Evolutionary conservation across 192 early-diverging fungal genomes (phyloP).

Genomic region (Backusella morwellensis): DNA sequence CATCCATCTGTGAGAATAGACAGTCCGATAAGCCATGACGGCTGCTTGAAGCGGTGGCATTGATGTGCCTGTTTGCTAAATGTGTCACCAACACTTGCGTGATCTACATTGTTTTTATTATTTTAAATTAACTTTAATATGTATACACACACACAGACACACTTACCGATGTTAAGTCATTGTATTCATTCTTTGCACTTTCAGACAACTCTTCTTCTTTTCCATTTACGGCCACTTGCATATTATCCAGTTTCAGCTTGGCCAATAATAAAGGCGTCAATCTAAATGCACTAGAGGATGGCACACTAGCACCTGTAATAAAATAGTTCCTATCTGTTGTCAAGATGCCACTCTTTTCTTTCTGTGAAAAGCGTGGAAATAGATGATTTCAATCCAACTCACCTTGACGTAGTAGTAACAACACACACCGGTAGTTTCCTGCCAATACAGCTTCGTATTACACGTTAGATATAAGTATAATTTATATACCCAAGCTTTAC

Average conservation of each 20-base stretch:
- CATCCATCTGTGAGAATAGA: constrained; percentile 8
- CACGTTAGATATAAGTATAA: background rate
- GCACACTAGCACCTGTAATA: constrained; percentile 29
- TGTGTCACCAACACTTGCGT: constrained; percentile 27
- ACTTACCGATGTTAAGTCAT: constrained; percentile 21
- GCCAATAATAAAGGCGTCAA: constrained; percentile 33
- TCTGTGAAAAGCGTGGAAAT: background rate
- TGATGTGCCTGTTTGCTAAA: constrained; percentile 20
- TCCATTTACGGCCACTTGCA: background rate
- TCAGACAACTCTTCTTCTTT: background rate
- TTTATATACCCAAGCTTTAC: constrained; percentile 7
- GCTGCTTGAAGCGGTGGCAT: background rate
- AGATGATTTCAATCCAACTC: background rate
- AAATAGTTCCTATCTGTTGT: background rate
- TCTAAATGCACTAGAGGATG: constrained; percentile 36
- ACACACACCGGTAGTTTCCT: constrained; percentile 31
- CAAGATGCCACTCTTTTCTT: background rate
- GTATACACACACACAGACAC: constrained; percentile 3
- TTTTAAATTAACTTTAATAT: background rate
- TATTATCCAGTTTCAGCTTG: constrained; percentile 29
- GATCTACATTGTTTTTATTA: constrained; percentile 6
- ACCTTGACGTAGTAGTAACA: constrained; percentile 28
- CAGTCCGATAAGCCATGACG: constrained; percentile 20
- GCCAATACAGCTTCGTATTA: constrained; percentile 29
- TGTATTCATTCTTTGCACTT: constrained; percentile 17